These are phyloP conservation scores for Paraphoma chrysanthemicola DNA, from an alignment of 2,329 filamentous ascomycete genomes.

Conservation along the genomic window DNA sequence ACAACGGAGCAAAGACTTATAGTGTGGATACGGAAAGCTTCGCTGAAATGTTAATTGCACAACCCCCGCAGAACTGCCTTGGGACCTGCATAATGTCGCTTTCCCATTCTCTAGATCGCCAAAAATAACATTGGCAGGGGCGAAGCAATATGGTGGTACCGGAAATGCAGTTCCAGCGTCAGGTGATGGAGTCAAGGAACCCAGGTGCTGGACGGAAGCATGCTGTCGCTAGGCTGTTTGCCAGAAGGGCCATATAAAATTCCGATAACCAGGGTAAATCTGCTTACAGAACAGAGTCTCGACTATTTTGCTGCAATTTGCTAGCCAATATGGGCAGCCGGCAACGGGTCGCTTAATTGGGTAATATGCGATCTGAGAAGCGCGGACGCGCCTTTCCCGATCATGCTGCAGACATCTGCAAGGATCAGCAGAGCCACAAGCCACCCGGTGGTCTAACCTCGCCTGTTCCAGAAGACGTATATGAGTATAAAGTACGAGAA, in stretches of 20 bases:
- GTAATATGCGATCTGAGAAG: slow-evolving; percentile 36
- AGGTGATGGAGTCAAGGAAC: slow-evolving; percentile 28
- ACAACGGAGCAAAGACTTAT: slow-evolving; percentile 21
- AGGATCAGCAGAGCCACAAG: slow-evolving; percentile 23
- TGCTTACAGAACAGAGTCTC: slow-evolving; percentile 46
- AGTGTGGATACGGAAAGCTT: slow-evolving; percentile 46
- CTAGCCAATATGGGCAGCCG: slow-evolving; percentile 28
- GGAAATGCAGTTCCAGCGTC: slow-evolving; percentile 26
- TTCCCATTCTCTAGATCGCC: slow-evolving; percentile 12
- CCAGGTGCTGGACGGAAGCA: slow-evolving; percentile 5
- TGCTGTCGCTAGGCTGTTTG: slow-evolving; percentile 9
- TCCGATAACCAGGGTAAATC: slow-evolving; percentile 25
- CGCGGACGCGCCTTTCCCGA: slow-evolving; percentile 27
- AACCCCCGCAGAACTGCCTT: slow-evolving; percentile 22
- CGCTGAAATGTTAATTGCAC: slow-evolving; percentile 32
- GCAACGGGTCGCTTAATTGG: slow-evolving; percentile 39
- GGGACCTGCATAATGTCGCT: slow-evolving; percentile 21
- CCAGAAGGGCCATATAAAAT: slow-evolving; percentile 7
- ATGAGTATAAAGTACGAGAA: slow-evolving; percentile 14
- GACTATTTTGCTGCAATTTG: slow-evolving; percentile 39
- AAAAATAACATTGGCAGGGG: slow-evolving; percentile 35
- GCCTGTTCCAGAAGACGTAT: slow-evolving; percentile 10
- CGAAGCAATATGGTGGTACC: slow-evolving; percentile 29
- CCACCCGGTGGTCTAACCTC: slow-evolving; percentile 13
- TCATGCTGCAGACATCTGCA: slow-evolving; percentile 25